Evolutionary conservation across 805 yeast species (phyloP).

Genomic region (Kockiozyma suomiensis): DNA sequence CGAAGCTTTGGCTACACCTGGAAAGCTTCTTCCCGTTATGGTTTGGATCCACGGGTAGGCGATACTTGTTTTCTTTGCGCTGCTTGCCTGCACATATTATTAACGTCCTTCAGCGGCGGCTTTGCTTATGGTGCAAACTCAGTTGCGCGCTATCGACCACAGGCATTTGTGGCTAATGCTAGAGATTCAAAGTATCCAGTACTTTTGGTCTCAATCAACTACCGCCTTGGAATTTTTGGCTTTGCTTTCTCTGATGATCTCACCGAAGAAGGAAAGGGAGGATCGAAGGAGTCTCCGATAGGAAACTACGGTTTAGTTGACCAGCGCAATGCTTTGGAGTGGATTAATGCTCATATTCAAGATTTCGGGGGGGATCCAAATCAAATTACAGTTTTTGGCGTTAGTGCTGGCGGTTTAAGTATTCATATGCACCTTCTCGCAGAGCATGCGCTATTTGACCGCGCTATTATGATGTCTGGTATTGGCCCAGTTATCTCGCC

Average conservation of each 20-base stretch:
- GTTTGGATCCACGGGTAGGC: background rate
- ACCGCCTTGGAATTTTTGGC: background rate
- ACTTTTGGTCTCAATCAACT: background rate
- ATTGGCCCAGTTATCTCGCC: background rate
- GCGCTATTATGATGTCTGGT: background rate
- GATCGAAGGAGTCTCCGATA: conserved; percentile 35
- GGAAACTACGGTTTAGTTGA: conserved; percentile 45
- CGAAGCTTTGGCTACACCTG: background rate
- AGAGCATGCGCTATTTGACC: background rate
- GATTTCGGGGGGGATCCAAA: conserved; percentile 46
- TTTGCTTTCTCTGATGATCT: background rate
- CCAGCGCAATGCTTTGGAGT: conserved; percentile 42
- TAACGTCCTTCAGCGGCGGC: background rate
- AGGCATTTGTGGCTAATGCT: background rate
- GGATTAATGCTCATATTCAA: conserved; percentile 44
- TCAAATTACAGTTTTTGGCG: conserved; percentile 45
- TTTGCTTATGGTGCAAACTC: background rate
- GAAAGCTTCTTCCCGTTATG: background rate
- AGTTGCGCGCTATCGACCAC: background rate
- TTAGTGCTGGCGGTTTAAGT: conserved; percentile 42
- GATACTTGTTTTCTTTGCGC: background rate
- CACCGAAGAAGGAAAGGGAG: conserved; percentile 35
- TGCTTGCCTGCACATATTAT: background rate
- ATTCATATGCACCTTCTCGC: background rate
- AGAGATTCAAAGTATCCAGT: background rate